phyloP scores from a whole-genome alignment of 2,329 filamentous ascomycete species.

The Claviceps arundinis region DNA sequence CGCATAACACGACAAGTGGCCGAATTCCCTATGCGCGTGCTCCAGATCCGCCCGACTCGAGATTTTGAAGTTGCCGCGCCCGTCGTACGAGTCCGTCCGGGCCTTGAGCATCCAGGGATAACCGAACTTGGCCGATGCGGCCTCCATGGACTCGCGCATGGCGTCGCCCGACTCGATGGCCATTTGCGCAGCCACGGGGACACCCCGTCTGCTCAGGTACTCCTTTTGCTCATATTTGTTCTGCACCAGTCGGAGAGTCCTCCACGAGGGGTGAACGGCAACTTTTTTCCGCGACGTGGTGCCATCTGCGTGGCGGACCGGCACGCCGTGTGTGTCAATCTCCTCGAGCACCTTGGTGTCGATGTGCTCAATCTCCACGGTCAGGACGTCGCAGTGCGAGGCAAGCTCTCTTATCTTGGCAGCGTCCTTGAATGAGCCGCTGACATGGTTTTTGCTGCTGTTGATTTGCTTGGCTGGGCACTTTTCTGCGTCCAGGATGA shows the following conservation, averaged over 20 bases:
- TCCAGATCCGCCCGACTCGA: conserved; percentile 32
- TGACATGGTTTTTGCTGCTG: conserved; percentile 58
- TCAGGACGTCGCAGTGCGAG: conserved; percentile 62
- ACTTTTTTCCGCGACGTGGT: conserved; percentile 29
- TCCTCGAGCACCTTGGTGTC: conserved; percentile 83
- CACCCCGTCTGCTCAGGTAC: conserved; percentile 52
- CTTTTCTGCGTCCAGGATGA: conserved; percentile 62
- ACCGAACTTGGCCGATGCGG: conserved; percentile 52
- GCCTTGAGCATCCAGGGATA: conserved; percentile 91
- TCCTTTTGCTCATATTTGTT: conserved; percentile 89
- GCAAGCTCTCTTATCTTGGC: conserved; percentile 72
- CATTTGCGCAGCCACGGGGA: conserved; percentile 61
- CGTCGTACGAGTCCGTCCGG: conserved; percentile 82
- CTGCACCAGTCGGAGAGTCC: conserved; percentile 77
- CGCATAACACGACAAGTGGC: conserved; percentile 63
- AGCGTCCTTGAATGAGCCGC: conserved; percentile 78
- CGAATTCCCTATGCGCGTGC: conserved; percentile 56
- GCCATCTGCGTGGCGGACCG: conserved; percentile 23
- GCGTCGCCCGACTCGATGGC: conserved; percentile 44
- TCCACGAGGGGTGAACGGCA: conserved; percentile 68
- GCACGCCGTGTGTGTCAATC: conserved; percentile 52
- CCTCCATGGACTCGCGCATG: conserved; percentile 46
- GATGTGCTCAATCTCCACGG: conserved; percentile 91
- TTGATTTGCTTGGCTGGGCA: conserved; percentile 80
- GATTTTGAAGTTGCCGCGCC: conserved; percentile 53